These are phyloP conservation scores for Rhizopogon sp. DNA, from an alignment of 768 basidiomycete genomes.

Conservation along the genomic window DNA sequence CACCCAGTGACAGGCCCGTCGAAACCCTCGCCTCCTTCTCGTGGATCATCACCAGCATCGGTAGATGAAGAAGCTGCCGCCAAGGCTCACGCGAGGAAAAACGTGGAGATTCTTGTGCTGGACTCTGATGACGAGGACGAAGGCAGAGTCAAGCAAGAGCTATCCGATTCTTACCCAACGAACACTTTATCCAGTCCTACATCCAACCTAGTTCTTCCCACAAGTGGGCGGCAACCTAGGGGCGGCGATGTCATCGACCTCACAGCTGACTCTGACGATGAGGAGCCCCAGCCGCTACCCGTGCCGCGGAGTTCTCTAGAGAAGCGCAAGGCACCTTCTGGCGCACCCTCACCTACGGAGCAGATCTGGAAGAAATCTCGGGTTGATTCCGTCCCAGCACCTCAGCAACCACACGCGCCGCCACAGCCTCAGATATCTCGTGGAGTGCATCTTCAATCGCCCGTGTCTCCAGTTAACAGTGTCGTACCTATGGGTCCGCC, in stretches of 20 bases:
- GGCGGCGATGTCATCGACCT: conserved; percentile 72
- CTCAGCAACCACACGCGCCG: conserved; percentile 4
- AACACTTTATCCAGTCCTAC: conserved; percentile 37
- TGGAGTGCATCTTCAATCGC: conserved; percentile 11
- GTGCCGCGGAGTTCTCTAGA: conserved; percentile 26
- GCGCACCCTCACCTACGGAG: conserved; percentile 51
- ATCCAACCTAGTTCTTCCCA: conserved; percentile 20
- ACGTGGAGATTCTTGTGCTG: conserved; percentile 57
- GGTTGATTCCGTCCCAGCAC: conserved; percentile 18
- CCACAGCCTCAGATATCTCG: not conserved
- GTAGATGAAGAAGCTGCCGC: conserved; percentile 24
- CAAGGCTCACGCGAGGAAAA: conserved; percentile 42
- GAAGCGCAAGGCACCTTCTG: conserved; percentile 58
- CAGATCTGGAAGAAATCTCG: conserved; percentile 72
- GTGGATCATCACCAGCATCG: conserved; percentile 21
- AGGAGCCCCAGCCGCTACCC: conserved; percentile 33
- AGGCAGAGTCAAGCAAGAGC: conserved; percentile 67
- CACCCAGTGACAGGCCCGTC: conserved; percentile 35
- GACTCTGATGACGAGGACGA: conserved; percentile 75
- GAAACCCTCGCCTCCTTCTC: conserved; percentile 24
- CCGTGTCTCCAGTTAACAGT: conserved; percentile 20
- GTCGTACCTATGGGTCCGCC: not conserved
- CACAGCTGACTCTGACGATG: conserved; percentile 77
- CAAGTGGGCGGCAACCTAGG: conserved; percentile 27
- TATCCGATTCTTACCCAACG: conserved; percentile 57